phyloP scores from a whole-genome alignment of 2,329 filamentous ascomycete species.

The Aureobasidium vineae region DNA sequence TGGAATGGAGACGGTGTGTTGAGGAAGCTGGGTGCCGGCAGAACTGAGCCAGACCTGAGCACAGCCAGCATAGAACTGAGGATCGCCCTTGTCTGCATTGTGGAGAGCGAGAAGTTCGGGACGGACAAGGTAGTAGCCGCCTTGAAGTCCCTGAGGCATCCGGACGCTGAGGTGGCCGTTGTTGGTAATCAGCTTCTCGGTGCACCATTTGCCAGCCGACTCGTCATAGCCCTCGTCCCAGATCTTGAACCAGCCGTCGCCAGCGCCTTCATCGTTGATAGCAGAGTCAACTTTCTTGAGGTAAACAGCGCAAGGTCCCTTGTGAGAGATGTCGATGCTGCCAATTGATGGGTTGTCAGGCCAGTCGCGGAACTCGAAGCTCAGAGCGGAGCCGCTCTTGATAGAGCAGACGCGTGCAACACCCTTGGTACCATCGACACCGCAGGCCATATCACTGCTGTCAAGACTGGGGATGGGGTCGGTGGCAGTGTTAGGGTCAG shows the following conservation, averaged over 20 bases:
- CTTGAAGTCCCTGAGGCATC: slow-evolving; percentile 60
- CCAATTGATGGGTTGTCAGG: slow-evolving; percentile 56
- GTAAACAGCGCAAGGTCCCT: slow-evolving; percentile 71
- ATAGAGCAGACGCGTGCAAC: slow-evolving; percentile 50
- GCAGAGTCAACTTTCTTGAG: slow-evolving; percentile 66
- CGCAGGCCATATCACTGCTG: slow-evolving; percentile 68
- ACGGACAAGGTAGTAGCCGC: slow-evolving; percentile 69
- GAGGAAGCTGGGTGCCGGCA: slow-evolving; percentile 44
- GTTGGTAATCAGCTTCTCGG: slow-evolving; percentile 64
- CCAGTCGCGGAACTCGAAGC: slow-evolving; percentile 65
- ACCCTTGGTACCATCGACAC: slow-evolving; percentile 44
- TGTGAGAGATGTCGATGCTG: slow-evolving; percentile 60
- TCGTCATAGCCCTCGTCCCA: slow-evolving; percentile 66
- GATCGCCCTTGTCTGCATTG: slow-evolving; percentile 55
- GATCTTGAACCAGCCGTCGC: slow-evolving; percentile 76
- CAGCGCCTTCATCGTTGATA: slow-evolving; percentile 51
- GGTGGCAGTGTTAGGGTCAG: slow-evolving; percentile 53
- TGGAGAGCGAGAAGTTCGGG: slow-evolving; percentile 70
- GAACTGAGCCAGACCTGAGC: slow-evolving; percentile 66
- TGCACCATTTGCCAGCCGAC: slow-evolving; percentile 62
- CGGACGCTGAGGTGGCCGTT: slow-evolving; percentile 62
- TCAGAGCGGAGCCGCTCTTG: slow-evolving; percentile 56
- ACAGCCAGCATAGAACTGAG: slow-evolving; percentile 73
- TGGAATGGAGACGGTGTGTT: slow-evolving; percentile 61
- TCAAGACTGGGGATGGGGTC: slow-evolving; percentile 58